A percentile compares a stretch with the other conserved stretches of the same genome.
phyloP scores from a whole-genome alignment of 1,284 basidiomycete species.

The Malassezia yamatoensis region DNA sequence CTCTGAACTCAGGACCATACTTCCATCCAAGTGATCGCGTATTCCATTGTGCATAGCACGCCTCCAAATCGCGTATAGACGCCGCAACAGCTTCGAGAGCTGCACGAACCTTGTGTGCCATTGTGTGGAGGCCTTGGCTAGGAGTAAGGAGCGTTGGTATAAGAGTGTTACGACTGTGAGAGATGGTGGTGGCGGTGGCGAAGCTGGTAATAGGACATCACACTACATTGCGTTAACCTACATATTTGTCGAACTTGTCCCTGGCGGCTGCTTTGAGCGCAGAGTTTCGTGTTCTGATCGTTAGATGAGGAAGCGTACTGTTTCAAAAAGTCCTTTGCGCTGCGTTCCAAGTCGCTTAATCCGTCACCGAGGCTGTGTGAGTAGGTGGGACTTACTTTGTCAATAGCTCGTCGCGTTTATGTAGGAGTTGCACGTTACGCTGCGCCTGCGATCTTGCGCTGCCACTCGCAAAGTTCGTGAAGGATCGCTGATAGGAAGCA shows the following conservation, averaged over 20 bases:
- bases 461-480: constrained; percentile 1
- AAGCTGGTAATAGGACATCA: neutral
- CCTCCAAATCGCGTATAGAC: constrained; percentile 8
- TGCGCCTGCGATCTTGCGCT: constrained; percentile 10
- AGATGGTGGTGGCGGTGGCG: neutral
- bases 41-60: constrained; percentile 8
- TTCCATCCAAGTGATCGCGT: constrained; percentile 3
- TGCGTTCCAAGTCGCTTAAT: constrained; percentile 25
- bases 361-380: constrained; percentile 25
- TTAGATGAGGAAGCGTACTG: constrained; percentile 8
- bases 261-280: constrained; percentile 33
- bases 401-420: constrained; percentile 17
- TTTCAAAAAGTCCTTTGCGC: constrained; percentile 33
- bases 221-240: neutral
- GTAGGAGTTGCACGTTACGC: constrained; percentile 18
- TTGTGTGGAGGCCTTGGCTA: neutral
- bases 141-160: neutral
- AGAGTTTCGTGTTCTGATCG: constrained; percentile 26
- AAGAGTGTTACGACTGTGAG: neutral
- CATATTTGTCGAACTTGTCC: constrained; percentile 26
- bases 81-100: constrained; percentile 2
- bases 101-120: neutral
- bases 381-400: neutral
- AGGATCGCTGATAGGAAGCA: neutral
- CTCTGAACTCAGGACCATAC: constrained; percentile 2